Percentiles rank a stretch among this genome's conserved stretches.
phyloP scores from a whole-genome alignment of 78 protist genomes.

The Corallochytrium limacisporum region DNA sequence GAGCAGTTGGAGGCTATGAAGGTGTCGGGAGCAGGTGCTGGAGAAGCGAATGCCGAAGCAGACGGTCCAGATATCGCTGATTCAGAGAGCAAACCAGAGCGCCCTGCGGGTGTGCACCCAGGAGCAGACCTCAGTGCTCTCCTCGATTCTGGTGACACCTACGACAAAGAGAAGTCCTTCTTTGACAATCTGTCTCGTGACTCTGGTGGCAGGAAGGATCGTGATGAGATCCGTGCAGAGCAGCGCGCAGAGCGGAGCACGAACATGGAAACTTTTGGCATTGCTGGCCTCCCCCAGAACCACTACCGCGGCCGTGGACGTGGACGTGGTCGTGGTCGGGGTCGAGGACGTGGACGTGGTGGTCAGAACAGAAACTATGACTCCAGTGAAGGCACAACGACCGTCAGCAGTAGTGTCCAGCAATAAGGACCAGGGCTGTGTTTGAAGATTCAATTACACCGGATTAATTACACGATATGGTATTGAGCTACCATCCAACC shows the following conservation, averaged over 20 bases:
- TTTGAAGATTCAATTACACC: no score
- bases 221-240: background rate
- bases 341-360: background rate
- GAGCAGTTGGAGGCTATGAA: background rate
- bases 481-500: no score
- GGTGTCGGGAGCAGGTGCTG: background rate
- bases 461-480: no score
- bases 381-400: no score
- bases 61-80: background rate
- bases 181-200: slow-evolving; percentile 10
- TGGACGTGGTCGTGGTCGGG: slow-evolving; percentile 17
- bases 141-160: no score
- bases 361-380: background rate
- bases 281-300: background rate
- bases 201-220: background rate
- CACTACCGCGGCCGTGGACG: background rate
- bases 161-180: slow-evolving; percentile 1
- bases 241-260: slow-evolving; percentile 1
- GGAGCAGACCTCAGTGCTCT: no score
- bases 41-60: background rate
- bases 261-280: slow-evolving; percentile 5
- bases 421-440: no score
- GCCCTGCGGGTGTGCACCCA: no score
- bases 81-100: no score
- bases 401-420: no score